Base-by-base conservation (phyloP, 1,284 basidiomycete species). In the Gomphus sp. region DNA sequence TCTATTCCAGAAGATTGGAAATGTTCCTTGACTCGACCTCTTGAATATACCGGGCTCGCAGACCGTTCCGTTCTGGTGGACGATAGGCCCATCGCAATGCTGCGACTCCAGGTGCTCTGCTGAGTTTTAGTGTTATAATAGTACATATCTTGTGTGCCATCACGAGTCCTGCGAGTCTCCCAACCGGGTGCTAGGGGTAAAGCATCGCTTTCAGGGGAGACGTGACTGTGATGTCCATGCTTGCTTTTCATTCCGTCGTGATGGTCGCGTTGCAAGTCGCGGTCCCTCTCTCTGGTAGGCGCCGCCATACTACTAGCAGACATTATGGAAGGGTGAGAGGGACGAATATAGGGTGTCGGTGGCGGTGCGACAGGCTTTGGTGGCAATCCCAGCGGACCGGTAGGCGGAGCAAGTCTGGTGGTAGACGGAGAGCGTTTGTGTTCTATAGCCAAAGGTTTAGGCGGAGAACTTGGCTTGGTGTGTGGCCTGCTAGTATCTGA, bases 381-480 rank as follows among this genome's bases (percentile, higher is more conserved):
- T 25, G 87, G 87, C 16, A 89, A 75, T 18, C 84, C 85, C 66
- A 89, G 87, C 10, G 77, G 81, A 51, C 79, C 66, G 50, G 69
- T 70, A 45, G 66, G 70, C 58, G 69, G 61, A n/a, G 70, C 64
- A 55, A 69, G 70, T 16, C 59, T 52, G 37, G 76, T 67, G 51
- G 66, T 56, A 52, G 54, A 61, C 49, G 67, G 64, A 31, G 62
- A 65, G 18, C 58, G 58, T 64, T 68, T 37, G 11, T 41, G 4
- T 33, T 60, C 55, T 45, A 39, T 31, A 22, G 58, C 37, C 37
- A 49, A 52, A 39, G 37, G 49, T 33, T 53, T 59, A 16, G 44
- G 37, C 37, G 36, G 52, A 14, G 58, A 39, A 25, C 22, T 31
- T 1, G 52, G 39, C 22, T 52, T 58, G 39, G 52, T 39, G 14